Base-by-base conservation (phyloP, 495 filamentous ascomycete species). In the Neurospora sp. region DNA sequence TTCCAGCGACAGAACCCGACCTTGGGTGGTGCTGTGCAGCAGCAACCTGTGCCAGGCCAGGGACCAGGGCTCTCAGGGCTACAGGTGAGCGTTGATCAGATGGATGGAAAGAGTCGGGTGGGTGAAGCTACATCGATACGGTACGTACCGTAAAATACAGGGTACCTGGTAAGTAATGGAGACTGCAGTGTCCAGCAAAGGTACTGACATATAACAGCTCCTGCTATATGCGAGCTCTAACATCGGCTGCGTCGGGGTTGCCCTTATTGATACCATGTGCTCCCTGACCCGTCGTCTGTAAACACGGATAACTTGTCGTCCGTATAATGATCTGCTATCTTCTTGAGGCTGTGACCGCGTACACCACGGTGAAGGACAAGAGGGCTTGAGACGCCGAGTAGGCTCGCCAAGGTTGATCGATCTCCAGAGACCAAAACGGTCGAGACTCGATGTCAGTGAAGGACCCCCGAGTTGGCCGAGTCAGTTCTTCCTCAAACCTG, bases 41-140 rank as follows among this genome's bases (percentile, higher is more conserved):
- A 66, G 54, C 27, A 35, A 62, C 11, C 77, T 78, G 81, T 84
- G 83, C 80, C 82, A 85, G 82, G 79, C 79, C 83, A 84, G 83
- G 81, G 82, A 84, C 79, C 80, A 83, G 76, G 80, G 78, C 77
- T 80, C 79, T 66, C 54, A 37, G 54, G 54, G 54, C 54, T 66
- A 82, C 77, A 80, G 78, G 77, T 79, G 78, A 72, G 74, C 75
- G 84, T 79, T 77, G 80, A 85, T 86, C 84, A 83, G 79, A 83
- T 78, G 83, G 42, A 46, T 70, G 48, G 81, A 82, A 79, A 79
- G 78, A 82, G 78, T 35, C 31, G 31, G 31, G 31, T 79, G 77
- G 79, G 82, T 78, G 75, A 75, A 76, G 75, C 76, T 73, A 77
- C 74, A 78, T 80, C 2, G 31, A 3, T 35, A 42, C 71, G 23